Base-by-base conservation (phyloP, 129 eudicot species). In the Saussurea involucrata region DNA sequence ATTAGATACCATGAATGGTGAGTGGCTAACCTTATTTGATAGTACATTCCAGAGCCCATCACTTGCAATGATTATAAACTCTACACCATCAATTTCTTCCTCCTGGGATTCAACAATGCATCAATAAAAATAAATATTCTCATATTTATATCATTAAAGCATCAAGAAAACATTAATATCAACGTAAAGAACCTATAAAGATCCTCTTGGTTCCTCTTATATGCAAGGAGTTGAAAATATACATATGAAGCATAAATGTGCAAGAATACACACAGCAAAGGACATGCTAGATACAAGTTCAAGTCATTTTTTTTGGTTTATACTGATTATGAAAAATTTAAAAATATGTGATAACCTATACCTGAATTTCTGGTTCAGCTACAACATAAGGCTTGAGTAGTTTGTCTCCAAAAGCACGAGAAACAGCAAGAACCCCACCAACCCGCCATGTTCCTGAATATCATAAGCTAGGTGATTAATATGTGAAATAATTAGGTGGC, bases 291-390 rank as follows among this genome's bases (percentile, higher is more conserved):
- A 46, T 15, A 46, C 58, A 46, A 15, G 58, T 46, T 13, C 58
- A 53, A 53, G 61, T n/a, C 61, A 53, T 53, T 13, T 5, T 53
- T 49, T 53, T 53, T 53, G 22, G 61, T n/a, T 53, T 53, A 53
- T 12, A 70, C 21, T 13, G 18, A 24, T 6, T 5, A 70, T 70
- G 46, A 66, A 21, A 22, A 7, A 2, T 22, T 32, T 66, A 13
- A 66, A 66, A 66, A 7, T 31, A 66, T 58, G 55, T 31, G 36
- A 58, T 53, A 63, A 21, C 1, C 25, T 55, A 72, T 74, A 90
- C 97, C 97, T 88, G 88, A 78, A 91, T 91, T 80, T 91, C 97
- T 22, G 97, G 97, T 68, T 91, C 97, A 67, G 97, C 97, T 20
- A 83, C 87, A 27, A 91, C 92, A 83, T 77, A 91, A 63, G 88